Evolutionary conservation across 192 early-diverging fungal species (phyloP).

Genomic region (Coemansia sp.): DNA sequence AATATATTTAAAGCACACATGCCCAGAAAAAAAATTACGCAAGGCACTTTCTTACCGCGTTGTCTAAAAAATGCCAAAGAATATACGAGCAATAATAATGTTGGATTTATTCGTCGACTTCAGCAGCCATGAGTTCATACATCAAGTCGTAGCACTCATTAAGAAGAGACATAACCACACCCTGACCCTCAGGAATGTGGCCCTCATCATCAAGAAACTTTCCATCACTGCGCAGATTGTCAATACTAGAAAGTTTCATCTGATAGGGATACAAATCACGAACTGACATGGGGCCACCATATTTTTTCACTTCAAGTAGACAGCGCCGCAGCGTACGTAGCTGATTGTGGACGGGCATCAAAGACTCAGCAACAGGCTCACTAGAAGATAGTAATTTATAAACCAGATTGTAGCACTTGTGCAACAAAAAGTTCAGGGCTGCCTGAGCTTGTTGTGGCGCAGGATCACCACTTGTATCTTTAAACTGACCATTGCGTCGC

Average conservation of each 20-base stretch:
- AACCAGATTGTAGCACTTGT: constrained; percentile 81
- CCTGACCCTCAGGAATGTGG: constrained; percentile 81
- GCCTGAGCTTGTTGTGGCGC: constrained; percentile 68
- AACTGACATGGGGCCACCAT: constrained; percentile 71
- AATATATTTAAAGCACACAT: not conserved
- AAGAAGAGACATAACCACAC: constrained; percentile 77
- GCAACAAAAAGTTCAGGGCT: constrained; percentile 71
- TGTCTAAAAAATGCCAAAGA: not conserved
- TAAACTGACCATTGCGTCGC: constrained; percentile 82
- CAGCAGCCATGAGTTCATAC: constrained; percentile 67
- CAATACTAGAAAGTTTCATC: constrained; percentile 81
- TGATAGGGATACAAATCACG: constrained; percentile 84
- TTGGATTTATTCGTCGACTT: constrained; percentile 48
- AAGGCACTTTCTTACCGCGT: no score
- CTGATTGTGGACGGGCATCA: constrained; percentile 86
- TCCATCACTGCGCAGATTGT: constrained; percentile 77
- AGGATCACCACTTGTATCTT: constrained; percentile 64
- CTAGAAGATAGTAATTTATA: constrained; percentile 77
- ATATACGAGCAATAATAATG: no score
- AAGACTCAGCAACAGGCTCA: constrained; percentile 75
- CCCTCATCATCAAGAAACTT: constrained; percentile 85
- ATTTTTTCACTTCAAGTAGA: constrained; percentile 75
- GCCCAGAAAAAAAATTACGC: not conserved
- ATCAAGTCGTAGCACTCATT: constrained; percentile 87
- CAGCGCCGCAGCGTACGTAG: constrained; percentile 78